Evolutionary conservation across 2,329 filamentous ascomycete genomes (phyloP).

Genomic region (Tolypocladium ovalisporum): DNA sequence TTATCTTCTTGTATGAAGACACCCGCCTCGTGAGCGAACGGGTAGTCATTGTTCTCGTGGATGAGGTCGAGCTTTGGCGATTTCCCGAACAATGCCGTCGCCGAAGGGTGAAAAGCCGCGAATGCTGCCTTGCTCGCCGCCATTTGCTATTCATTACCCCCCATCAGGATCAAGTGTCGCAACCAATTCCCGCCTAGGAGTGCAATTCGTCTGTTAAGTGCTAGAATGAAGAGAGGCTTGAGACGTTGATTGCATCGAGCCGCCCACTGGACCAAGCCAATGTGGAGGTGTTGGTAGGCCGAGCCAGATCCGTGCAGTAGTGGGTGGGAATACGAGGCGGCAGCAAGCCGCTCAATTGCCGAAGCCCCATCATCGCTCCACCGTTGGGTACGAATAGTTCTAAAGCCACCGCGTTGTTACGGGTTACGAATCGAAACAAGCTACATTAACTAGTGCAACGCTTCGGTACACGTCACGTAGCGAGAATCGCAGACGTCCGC

Average conservation of each 20-base stretch:
- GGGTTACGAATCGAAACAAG: too few species aligned
- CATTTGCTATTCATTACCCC: neutral
- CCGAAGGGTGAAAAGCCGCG: slow-evolving; percentile 5
- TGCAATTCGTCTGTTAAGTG: neutral
- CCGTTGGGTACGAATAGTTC: too few species aligned
- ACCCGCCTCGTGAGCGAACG: slow-evolving; percentile 38
- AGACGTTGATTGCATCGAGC: too few species aligned
- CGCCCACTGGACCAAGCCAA: neutral
- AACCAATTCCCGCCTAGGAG: too few species aligned
- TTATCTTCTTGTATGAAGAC: slow-evolving; percentile 19
- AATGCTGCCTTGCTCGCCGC: neutral
- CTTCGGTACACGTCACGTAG: too few species aligned
- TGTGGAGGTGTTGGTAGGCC: neutral
- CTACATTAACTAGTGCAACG: too few species aligned
- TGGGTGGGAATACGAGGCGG: too few species aligned
- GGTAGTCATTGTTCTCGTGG: slow-evolving; percentile 24
- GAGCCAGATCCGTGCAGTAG: neutral
- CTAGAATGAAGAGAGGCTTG: neutral
- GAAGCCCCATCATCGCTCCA: neutral
- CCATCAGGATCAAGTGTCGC: neutral
- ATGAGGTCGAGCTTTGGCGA: slow-evolving; percentile 24
- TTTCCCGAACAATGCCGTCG: slow-evolving; percentile 20
- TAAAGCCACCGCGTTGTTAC: too few species aligned
- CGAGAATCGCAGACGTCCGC: too few species aligned
- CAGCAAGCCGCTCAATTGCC: neutral